These are phyloP conservation scores for Chiua virens DNA, from an alignment of 768 basidiomycete species.

Conservation along the genomic window DNA sequence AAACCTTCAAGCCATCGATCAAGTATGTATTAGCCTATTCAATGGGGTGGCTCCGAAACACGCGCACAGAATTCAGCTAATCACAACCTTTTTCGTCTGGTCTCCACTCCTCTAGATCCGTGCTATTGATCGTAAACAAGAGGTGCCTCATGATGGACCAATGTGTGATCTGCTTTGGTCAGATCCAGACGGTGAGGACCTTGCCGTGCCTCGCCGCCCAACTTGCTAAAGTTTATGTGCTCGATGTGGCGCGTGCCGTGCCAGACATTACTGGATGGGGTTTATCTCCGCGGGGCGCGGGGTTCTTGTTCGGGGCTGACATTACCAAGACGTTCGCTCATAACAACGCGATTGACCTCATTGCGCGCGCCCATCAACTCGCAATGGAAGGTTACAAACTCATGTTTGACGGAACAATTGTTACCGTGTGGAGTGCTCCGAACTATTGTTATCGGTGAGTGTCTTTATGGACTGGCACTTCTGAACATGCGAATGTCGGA, in stretches of 20 bases:
- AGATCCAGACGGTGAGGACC: constrained; percentile 83
- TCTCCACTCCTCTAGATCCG: constrained; percentile 63
- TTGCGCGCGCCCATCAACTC: constrained; percentile 95
- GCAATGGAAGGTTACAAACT: constrained; percentile 98
- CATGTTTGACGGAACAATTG: constrained; percentile 94
- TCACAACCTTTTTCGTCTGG: constrained; percentile 21
- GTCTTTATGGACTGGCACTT: constrained; percentile 1
- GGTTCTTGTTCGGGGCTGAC: constrained; percentile 92
- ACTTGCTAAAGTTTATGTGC: constrained; percentile 23
- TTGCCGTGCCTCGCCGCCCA: constrained; percentile 3
- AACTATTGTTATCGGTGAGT: constrained; percentile 96
- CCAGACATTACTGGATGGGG: constrained; percentile 93
- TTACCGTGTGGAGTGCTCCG: constrained; percentile 97
- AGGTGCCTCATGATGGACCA: constrained; percentile 96
- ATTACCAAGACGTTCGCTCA: constrained; percentile 89
- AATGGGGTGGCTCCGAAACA: constrained; percentile 19
- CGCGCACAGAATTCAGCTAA: constrained; percentile 13
- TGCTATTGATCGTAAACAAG: constrained; percentile 92
- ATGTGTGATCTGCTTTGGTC: constrained; percentile 99
- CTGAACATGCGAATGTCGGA: constrained; percentile 12
- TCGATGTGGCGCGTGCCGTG: constrained; percentile 2
- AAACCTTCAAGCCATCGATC: constrained; percentile 81
- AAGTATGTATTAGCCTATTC: constrained; percentile 50
- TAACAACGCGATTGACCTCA: constrained; percentile 89
- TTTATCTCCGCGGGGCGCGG: constrained; percentile 95